Evolutionary conservation across 2,329 filamentous ascomycete species (phyloP), one percentile per base, ranked within the genome.

Genomic region (Fusarium goolgardi): DNA sequence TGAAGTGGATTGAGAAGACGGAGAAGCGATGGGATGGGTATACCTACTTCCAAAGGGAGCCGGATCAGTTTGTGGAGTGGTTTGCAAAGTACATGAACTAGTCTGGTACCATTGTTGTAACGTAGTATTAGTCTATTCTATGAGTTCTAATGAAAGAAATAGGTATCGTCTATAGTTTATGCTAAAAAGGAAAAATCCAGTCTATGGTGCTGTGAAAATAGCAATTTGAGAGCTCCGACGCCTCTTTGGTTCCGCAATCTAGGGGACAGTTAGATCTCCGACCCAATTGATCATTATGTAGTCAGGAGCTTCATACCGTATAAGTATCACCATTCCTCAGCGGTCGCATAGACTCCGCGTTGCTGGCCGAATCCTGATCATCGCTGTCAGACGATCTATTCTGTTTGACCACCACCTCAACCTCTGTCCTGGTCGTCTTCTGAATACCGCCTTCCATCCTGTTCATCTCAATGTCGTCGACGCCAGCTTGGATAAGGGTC

Each of bases 381-480:
- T 74, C 72, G 15, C 66, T 63, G 11, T 69, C 69, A 2, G 67
- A 68, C 3, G 56, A 50, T 12, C 60, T 56, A 6, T 59, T 55
- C 12, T 63, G 61, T n/a, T 73, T 74, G 13, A 74, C 60, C 1
- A 68, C 45, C 1, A 74, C 67, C 9, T 74, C 72, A 3, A 74
- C 67, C 8, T 74, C 72, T 0, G 65, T 74, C 6, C 69, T 68
- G 9, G 70, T 73, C 7, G 72, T 74, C 63, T 74, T 74, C 29
- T 74, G 72, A 6, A 74, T 74, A 0, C 69, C 72, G 1, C 56
- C 49, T 2, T 66, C 60, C 12, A 59, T 11, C 9, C 40, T 58
- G 1, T 51, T 47, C 3, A 69, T 65, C 20, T 73, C 71, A 18
- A 73, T 69, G 5, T 69, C 71, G 10, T 69, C 53, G 3, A 44